phyloP scores from a whole-genome alignment of 2,329 filamentous ascomycete genomes.

The Colletotrichum truncatum region DNA sequence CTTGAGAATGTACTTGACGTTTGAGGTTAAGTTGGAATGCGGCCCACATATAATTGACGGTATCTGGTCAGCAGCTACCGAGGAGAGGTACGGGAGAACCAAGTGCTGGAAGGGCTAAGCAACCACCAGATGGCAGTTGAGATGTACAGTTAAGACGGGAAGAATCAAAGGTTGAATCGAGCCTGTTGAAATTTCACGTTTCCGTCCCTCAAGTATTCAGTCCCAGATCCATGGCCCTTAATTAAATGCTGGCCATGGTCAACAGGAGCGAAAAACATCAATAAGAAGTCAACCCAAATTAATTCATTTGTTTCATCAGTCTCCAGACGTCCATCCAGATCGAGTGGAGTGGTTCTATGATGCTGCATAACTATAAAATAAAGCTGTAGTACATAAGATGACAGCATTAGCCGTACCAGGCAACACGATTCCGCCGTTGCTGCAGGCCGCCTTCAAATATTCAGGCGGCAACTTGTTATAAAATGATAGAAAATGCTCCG shows the following conservation, averaged over 20 bases:
- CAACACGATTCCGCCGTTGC: not conserved
- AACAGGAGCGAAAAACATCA: not conserved
- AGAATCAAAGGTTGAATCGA: too few relatives aligned
- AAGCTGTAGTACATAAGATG: constrained; percentile 4
- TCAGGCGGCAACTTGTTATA: constrained; percentile 4
- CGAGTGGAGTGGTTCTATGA: constrained; percentile 23
- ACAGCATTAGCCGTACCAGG: not conserved
- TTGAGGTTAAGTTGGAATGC: too few relatives aligned
- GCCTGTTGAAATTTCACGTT: too few relatives aligned
- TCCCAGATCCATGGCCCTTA: too few relatives aligned
- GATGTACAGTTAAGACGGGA: too few relatives aligned
- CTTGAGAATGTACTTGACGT: too few relatives aligned
- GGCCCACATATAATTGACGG: too few relatives aligned
- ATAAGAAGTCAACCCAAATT: not conserved
- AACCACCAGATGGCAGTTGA: too few relatives aligned
- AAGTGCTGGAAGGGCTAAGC: too few relatives aligned
- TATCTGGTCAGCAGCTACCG: too few relatives aligned
- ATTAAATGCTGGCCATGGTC: not conserved
- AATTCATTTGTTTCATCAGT: not conserved
- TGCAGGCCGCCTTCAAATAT: not conserved
- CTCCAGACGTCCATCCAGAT: constrained; percentile 2
- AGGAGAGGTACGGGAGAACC: too few relatives aligned
- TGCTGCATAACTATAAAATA: not conserved
- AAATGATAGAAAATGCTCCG: not conserved
- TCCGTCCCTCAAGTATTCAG: too few relatives aligned